Base-by-base conservation (phyloP, 805 yeast species). In the Starmerella scarabaei region DNA sequence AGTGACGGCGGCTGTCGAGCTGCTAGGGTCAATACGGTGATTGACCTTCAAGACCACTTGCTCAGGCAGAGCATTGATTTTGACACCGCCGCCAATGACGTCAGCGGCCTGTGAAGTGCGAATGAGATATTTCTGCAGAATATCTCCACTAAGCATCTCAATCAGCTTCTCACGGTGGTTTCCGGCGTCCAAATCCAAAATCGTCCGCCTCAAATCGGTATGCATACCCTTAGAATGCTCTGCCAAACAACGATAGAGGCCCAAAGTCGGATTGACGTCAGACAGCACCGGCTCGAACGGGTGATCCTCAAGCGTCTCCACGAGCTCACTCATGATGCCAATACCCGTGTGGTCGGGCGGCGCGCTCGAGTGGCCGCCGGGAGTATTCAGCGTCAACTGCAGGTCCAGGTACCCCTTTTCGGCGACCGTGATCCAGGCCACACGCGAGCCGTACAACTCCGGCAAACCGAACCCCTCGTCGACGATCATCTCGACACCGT, bases 281-380 rank as follows among this genome's bases (percentile, higher is more conserved):
- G 73, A 61, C 27, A 81, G 57, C n/a, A 62, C 47, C 1, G 79
- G 64, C 11, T 61, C 56, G 52, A 66, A 79, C 6, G 76, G 77
- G 44, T 71, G 68, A 9, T 58, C 56, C 55, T 84, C 94, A 30
- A 82, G 62, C 15, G 58, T 49, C 16, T 65, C 59, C 14, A 77
- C 66, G 41, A 81, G 63, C 43, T 76, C 73, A 2, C 84, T 67
- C 41, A 77, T 64, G 21, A 82, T 69, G 11, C 93, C 94, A 59
- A 83, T 80, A 3, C 80, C 69, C 5, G 93, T 81, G 53, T 82
- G 93, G 38, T 72, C 77, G 2, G 88, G 91, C 9, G 93, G 93
- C 14, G 69, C 58, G 4, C 85, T 77, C 0, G 88, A 75, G 55
- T 81, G 93, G 5, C 93, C 93, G 30, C 93, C 93, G 14, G 75